These are phyloP conservation scores for Drechslerella coelobrocha DNA, from an alignment of 2,329 filamentous ascomycete species.

Conservation along the genomic window DNA sequence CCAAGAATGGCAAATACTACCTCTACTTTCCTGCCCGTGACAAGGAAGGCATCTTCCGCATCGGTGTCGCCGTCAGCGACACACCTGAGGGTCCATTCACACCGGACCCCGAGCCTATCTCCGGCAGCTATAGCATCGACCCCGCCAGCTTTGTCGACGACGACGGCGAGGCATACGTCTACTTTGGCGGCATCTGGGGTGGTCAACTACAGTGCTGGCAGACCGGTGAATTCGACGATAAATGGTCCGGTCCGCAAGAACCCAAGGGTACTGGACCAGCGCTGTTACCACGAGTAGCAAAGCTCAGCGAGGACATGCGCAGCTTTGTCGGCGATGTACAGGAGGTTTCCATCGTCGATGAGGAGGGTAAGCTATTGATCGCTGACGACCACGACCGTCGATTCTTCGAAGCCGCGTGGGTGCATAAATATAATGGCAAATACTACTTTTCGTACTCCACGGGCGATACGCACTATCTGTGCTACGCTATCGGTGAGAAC, in stretches of 20 bases:
- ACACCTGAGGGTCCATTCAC: constrained; percentile 73
- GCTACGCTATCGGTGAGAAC: constrained; percentile 70
- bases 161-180: constrained; percentile 70
- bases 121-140: constrained; percentile 77
- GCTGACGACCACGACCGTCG: constrained; percentile 75
- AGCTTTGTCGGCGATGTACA: constrained; percentile 65
- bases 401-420: constrained; percentile 83
- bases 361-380: constrained; percentile 66
- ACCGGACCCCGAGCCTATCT: constrained; percentile 70
- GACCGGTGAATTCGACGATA: constrained; percentile 66
- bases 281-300: constrained; percentile 71
- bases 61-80: constrained; percentile 72
- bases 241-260: constrained; percentile 67
- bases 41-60: constrained; percentile 72
- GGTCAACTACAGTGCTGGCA: constrained; percentile 80
- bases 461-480: constrained; percentile 77
- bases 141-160: constrained; percentile 77
- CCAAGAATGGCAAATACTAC: constrained; percentile 74
- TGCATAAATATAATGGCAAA: constrained; percentile 72
- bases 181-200: constrained; percentile 82
- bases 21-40: constrained; percentile 80
- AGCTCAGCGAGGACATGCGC: constrained; percentile 71
- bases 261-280: constrained; percentile 66
- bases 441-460: constrained; percentile 83
- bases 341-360: constrained; percentile 71